Evolutionary conservation across 2,329 filamentous ascomycete genomes (phyloP).

Genomic region (Venturia oleaginea): DNA sequence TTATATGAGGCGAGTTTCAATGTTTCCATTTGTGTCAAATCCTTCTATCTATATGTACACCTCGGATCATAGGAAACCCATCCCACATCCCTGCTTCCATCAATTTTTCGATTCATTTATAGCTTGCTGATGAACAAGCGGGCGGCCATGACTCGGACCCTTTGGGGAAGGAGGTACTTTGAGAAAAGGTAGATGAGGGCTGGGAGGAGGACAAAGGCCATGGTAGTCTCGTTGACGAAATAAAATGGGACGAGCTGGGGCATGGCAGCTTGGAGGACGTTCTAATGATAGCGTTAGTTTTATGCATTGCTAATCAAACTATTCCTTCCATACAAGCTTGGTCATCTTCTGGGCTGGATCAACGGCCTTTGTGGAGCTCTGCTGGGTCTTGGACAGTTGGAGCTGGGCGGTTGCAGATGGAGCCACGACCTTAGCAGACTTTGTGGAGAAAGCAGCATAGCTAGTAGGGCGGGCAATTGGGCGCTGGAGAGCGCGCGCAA

Average conservation of each 20-base stretch:
- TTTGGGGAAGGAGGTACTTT: conserved; percentile 35
- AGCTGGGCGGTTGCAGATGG: conserved; percentile 10
- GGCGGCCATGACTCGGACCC: conserved; percentile 31
- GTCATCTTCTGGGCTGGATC: conserved; percentile 11
- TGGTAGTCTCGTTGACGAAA: conserved; percentile 36
- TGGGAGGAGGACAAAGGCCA: conserved; percentile 33
- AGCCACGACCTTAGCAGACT: conserved; percentile 14
- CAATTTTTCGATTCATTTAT: conserved; percentile 20
- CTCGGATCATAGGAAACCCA: conserved; percentile 4
- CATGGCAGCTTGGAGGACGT: conserved; percentile 34
- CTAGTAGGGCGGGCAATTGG: conserved; percentile 28
- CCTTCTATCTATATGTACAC: conserved; percentile 11
- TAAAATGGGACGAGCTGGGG: conserved; percentile 37
- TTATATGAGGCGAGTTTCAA: not conserved
- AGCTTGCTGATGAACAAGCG: conserved; percentile 38
- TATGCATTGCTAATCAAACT: not conserved
- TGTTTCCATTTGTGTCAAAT: conserved; percentile 6
- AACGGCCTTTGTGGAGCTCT: conserved; percentile 1
- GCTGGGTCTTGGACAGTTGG: not conserved
- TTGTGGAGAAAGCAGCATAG: conserved; percentile 20
- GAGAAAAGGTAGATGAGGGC: conserved; percentile 36
- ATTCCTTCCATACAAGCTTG: conserved; percentile 5
- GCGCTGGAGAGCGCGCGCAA: conserved; percentile 30
- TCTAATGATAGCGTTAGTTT: conserved; percentile 20
- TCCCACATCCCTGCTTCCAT: not conserved